These are phyloP conservation scores for Boletus pseudopeckii DNA, from an alignment of 768 basidiomycete species.

Conservation along the genomic window DNA sequence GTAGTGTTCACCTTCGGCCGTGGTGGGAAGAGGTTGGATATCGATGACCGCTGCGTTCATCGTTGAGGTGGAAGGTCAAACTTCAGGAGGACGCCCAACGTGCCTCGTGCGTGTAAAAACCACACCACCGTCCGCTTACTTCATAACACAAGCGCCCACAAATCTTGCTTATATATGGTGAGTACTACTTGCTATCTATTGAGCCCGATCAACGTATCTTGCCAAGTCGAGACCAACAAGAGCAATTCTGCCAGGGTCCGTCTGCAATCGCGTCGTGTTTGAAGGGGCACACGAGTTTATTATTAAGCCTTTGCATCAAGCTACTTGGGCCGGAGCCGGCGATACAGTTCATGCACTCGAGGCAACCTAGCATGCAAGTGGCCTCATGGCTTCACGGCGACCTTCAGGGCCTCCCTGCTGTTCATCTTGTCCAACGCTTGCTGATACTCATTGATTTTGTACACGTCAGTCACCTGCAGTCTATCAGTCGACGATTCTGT, in stretches of 20 bases:
- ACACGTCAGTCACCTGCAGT: constrained; percentile 44
- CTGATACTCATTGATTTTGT: constrained; percentile 63
- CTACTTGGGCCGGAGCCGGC: not conserved
- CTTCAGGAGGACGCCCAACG: not conserved
- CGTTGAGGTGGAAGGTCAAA: not conserved
- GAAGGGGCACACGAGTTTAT: not conserved
- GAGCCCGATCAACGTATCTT: not conserved
- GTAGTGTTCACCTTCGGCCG: not conserved
- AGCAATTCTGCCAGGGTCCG: too few species aligned
- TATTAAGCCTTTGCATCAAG: not conserved
- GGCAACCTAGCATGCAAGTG: not conserved
- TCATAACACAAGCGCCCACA: not conserved
- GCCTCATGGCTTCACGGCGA: constrained; percentile 49
- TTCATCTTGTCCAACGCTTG: constrained; percentile 69
- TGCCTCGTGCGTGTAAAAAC: not conserved
- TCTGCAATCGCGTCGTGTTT: too few species aligned
- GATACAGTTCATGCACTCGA: not conserved
- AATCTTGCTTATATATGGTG: constrained; percentile 1
- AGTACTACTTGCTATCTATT: not conserved
- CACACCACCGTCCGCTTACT: constrained; percentile 7
- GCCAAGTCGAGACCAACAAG: not conserved
- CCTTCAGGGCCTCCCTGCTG: constrained; percentile 52
- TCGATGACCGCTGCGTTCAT: constrained; percentile 14
- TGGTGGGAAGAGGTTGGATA: not conserved
- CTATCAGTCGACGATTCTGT: not conserved